These are phyloP conservation scores for Hericium coralloides DNA, from an alignment of 768 basidiomycete genomes.

Conservation along the genomic window DNA sequence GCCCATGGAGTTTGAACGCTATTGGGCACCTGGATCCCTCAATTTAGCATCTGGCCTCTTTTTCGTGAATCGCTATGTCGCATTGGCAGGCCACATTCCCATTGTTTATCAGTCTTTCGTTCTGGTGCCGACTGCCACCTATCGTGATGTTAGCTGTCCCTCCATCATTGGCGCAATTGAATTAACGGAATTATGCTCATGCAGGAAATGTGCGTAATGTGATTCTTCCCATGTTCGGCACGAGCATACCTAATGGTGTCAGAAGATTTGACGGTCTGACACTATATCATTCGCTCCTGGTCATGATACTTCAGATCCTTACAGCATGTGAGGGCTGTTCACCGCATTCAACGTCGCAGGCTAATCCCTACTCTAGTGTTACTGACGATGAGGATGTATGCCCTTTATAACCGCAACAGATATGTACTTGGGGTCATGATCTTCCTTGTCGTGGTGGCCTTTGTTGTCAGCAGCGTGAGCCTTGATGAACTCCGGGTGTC, in stretches of 20 bases:
- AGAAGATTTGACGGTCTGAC: background rate
- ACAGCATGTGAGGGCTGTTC: background rate
- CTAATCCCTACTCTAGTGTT: background rate
- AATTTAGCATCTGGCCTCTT: constrained; percentile 12
- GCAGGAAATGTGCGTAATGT: too few relatives aligned
- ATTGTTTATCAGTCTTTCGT: constrained; percentile 6
- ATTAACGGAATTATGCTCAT: too few relatives aligned
- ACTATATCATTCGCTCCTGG: background rate
- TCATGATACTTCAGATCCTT: background rate
- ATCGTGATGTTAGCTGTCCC: background rate
- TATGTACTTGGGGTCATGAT: background rate
- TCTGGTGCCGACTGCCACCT: background rate
- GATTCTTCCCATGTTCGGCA: too few relatives aligned
- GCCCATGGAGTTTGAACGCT: constrained; percentile 30
- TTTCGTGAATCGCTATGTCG: constrained; percentile 16
- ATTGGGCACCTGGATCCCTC: constrained; percentile 26
- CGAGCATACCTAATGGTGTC: too few relatives aligned
- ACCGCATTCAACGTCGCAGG: too few relatives aligned
- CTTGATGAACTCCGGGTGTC: background rate
- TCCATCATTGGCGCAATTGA: background rate
- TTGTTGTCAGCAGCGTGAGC: background rate
- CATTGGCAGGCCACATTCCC: constrained; percentile 15
- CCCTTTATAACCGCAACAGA: background rate
- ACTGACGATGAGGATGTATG: background rate
- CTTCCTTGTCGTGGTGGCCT: background rate